These are phyloP conservation scores for Arthroderma sp. DNA, from an alignment of 2,329 filamentous ascomycete species.

Conservation along the genomic window DNA sequence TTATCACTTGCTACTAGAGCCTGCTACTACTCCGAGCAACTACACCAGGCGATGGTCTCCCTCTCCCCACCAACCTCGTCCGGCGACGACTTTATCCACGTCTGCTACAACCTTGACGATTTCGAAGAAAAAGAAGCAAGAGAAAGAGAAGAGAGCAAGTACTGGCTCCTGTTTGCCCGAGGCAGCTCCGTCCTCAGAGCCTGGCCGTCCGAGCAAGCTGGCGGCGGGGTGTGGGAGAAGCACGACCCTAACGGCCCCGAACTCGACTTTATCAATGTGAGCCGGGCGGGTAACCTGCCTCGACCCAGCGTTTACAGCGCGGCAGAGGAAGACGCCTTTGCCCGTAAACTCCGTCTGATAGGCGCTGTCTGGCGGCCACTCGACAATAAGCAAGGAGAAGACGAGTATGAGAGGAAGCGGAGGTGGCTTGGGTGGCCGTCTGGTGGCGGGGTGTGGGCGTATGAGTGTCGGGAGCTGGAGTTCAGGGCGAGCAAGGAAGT, in stretches of 20 bases:
- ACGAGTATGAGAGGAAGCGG: background rate
- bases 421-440: background rate
- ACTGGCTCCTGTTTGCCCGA: background rate
- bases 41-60: no score
- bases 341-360: background rate
- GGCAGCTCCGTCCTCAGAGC: background rate
- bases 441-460: background rate
- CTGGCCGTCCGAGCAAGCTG: background rate
- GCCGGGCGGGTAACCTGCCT: background rate
- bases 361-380: background rate
- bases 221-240: background rate
- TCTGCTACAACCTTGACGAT: background rate
- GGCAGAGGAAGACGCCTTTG: background rate
- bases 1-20: background rate
- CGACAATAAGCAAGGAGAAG: background rate
- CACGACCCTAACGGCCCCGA: background rate
- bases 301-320: background rate
- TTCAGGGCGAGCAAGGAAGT: background rate
- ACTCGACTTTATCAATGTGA: background rate
- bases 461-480: background rate
- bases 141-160: no score
- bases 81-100: background rate
- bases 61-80: no score
- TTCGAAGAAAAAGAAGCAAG: no score
- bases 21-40: background rate